These are phyloP conservation scores for Penicillium occitanis DNA, from an alignment of 2,329 filamentous ascomycete genomes.

Conservation along the genomic window DNA sequence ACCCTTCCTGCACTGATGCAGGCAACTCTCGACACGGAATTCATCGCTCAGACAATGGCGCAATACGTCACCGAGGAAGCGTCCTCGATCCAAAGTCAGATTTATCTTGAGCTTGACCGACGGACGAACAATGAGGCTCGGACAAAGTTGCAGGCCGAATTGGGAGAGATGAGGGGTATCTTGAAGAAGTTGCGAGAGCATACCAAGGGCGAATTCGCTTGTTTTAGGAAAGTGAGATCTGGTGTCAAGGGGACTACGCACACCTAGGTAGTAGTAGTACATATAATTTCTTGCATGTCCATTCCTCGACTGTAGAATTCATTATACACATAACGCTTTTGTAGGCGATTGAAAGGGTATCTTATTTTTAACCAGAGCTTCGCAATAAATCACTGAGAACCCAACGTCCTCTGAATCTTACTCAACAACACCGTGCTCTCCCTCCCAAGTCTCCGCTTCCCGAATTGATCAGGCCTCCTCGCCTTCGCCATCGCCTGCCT, in stretches of 20 bases:
- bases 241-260: conserved; percentile 9
- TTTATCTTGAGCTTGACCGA: conserved; percentile 87
- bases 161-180: conserved; percentile 84
- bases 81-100: conserved; percentile 77
- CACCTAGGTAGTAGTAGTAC: neutral
- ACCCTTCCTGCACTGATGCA: conserved; percentile 85
- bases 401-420: conserved; percentile 72
- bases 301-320: neutral
- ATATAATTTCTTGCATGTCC: neutral
- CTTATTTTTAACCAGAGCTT: neutral
- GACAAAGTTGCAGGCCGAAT: conserved; percentile 74
- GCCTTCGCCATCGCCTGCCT: conserved; percentile 64
- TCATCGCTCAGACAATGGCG: conserved; percentile 87
- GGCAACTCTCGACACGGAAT: conserved; percentile 95
- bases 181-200: conserved; percentile 80
- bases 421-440: conserved; percentile 77
- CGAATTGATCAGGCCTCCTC: conserved; percentile 61
- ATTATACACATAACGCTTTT: neutral
- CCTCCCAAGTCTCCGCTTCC: conserved; percentile 75
- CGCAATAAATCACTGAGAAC: conserved; percentile 29
- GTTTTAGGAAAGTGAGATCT: conserved; percentile 67
- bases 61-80: conserved; percentile 85
- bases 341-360: conserved; percentile 13
- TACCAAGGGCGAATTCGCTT: conserved; percentile 83
- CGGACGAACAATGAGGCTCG: conserved; percentile 87